Base-by-base conservation (phyloP, 257 asterid genomes). In the Solanum virginianum region DNA sequence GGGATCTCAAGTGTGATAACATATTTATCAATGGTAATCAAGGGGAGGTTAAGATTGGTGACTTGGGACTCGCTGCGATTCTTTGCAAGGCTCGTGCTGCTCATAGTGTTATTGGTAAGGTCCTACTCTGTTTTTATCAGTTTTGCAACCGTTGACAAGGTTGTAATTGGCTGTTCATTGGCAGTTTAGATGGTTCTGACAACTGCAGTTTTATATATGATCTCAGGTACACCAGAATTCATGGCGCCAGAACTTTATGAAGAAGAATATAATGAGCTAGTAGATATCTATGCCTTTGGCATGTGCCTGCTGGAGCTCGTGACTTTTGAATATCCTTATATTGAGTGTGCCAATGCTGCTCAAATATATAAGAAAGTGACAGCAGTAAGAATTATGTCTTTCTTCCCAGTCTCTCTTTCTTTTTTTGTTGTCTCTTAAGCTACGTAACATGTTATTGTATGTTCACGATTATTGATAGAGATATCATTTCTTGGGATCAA, bases 161-260 rank as follows among this genome's bases (percentile, higher is more conserved):
- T 16, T 53, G 6, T 43, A 26, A 53, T 26, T 77, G 16, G 47
- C 63, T 51, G 82, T 77, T 51, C 62, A 77, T 77, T 49, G 63
- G 45, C 22, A 32, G 22, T 51, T 49, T 79, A 9, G 47, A 79
- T 79, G 45, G 82, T 77, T 79, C 65, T 79, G 65, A 81, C 51
- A 83, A 59, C 36, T 83, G 83, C 56, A 68, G 62, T 81, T 62
- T 55, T 88, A 32, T 65, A 66, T 68, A 65, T 79, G 87, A 59
- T 87, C 68, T 80, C 86, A 95, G 99, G 99, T 82, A 95, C 99
- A 24, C 99, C 99, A 51, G 98, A 95, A 85, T 95, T 95, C 89
- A 95, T 94, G 99, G 99, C 99, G 26, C 99, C 99, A 0, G 99
- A 95, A 90, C 92, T 95, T 59, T 95, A 95, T 55, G 99, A 95